Percentiles rank a stretch among this genome's conserved stretches.
Evolutionary conservation across 1,139 yeast species (phyloP).

Genomic region (Saccharomycopsis hybrid): DNA sequence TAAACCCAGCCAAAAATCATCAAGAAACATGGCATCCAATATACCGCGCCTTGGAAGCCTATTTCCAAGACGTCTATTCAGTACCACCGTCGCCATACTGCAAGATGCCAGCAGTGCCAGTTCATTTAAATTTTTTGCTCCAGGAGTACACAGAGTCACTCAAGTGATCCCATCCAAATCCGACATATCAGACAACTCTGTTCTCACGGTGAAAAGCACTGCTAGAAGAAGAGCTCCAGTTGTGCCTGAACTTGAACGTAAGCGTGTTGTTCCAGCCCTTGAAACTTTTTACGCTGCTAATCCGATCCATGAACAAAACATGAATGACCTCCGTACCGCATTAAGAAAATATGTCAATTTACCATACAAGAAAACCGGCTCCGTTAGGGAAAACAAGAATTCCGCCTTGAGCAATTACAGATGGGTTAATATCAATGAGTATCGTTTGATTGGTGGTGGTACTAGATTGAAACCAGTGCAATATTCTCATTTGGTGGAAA

Average conservation of each 20-base stretch:
- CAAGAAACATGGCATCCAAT: too few species aligned
- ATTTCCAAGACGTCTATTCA: too few species aligned
- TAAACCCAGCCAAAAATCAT: too few species aligned
- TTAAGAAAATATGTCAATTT: constrained; percentile 56
- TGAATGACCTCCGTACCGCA: constrained; percentile 53
- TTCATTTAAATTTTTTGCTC: not conserved
- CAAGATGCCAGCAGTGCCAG: too few species aligned
- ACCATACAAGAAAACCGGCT: constrained; percentile 46
- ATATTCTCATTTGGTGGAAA: constrained; percentile 54
- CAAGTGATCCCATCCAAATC: not conserved
- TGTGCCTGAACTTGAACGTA: constrained; percentile 47
- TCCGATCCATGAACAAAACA: constrained; percentile 71
- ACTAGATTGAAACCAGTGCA: constrained; percentile 65
- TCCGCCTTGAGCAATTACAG: not conserved
- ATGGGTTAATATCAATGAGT: constrained; percentile 65
- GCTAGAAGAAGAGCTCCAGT: constrained; percentile 2
- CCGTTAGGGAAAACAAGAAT: constrained; percentile 22
- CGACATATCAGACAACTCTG: constrained; percentile 4
- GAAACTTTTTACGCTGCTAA: constrained; percentile 67
- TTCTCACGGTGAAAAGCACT: not conserved
- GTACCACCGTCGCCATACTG: too few species aligned
- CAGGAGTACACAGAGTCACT: not conserved
- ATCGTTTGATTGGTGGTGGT: constrained; percentile 62
- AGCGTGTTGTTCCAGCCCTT: constrained; percentile 65
- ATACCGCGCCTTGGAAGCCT: too few species aligned